phyloP scores from a whole-genome alignment of 306 rosid species.

The Astragalus membranaceus region DNA sequence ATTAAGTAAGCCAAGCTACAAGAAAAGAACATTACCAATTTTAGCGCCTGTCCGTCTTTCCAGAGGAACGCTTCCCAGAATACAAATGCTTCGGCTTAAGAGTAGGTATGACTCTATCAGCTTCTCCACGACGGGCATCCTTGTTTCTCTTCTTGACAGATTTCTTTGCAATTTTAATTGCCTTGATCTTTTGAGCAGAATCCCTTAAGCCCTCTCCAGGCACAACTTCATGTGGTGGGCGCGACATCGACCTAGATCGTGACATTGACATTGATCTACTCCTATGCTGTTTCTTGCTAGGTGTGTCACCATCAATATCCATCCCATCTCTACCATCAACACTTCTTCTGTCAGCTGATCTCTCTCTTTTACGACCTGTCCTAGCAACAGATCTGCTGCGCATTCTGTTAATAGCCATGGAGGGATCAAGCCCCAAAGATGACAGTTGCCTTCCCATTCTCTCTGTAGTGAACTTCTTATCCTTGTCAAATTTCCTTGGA shows the following conservation, averaged over 20 bases:
- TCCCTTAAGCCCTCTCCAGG: constrained; percentile 89
- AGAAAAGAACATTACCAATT: constrained; percentile 12
- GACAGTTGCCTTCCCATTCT: constrained; percentile 90
- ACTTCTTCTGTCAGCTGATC: constrained; percentile 46
- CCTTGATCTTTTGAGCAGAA: constrained; percentile 65
- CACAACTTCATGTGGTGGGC: constrained; percentile 57
- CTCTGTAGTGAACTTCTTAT: constrained; percentile 45
- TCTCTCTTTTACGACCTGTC: constrained; percentile 68
- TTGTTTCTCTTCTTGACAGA: constrained; percentile 70
- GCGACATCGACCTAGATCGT: constrained; percentile 50
- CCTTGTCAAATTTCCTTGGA: constrained; percentile 75
- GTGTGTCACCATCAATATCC: constrained; percentile 67
- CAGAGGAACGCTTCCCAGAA: constrained; percentile 69
- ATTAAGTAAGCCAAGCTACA: not conserved
- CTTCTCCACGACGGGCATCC: constrained; percentile 82
- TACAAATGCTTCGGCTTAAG: constrained; percentile 75
- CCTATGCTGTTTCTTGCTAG: constrained; percentile 55
- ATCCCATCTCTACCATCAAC: constrained; percentile 34
- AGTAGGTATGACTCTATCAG: constrained; percentile 81
- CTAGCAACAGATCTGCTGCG: constrained; percentile 54
- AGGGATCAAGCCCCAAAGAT: constrained; percentile 63
- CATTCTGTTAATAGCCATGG: constrained; percentile 54
- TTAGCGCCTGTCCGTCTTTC: constrained; percentile 77
- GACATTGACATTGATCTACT: constrained; percentile 47
- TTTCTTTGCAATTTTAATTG: constrained; percentile 52